Base-by-base conservation (phyloP, 2,329 filamentous ascomycete genomes). In the Aspergillus phoenicis region DNA sequence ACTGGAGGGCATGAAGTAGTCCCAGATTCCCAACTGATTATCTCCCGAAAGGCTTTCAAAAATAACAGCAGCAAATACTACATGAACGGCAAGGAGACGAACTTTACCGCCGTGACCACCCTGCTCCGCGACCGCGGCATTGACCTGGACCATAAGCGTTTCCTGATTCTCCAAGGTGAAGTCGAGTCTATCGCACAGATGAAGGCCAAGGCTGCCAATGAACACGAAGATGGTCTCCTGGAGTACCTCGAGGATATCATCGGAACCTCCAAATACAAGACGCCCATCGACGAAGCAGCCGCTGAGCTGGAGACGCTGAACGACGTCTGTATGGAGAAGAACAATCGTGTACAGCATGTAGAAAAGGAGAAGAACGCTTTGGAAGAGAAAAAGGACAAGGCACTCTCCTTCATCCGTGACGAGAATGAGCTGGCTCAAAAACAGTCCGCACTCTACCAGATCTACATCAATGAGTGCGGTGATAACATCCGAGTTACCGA, bases 41-140 rank as follows among this genome's bases (percentile, higher is more conserved):
- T 99, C 66, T 97, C 95, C 7, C 88, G 95, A 71, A 90, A 89
- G 73, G 95, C 93, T 0, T 99, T 99, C 85, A 95, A 93, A 76
- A 99, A 98, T 80, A 99, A 98, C 77, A 89, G 91, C 8, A 98
- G 94, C 85, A 96, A 95, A 77, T 99, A 99, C 79, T 98, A 96
- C 79, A 96, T 99, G 81, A 92, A 99, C 72, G 87, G 86, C 65
- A 91, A 90, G 69, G 88, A 90, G 63, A 97, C 94, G 36, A 96
- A 91, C 72, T 99, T 97, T 75, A 98, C 93, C 0, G 85, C 88
- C 0, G 95, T 99, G 28, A 97, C 93, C 0, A 91, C 89, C 0
- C 82, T 99, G 13, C 85, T 99, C 8, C 90, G 90, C 60, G 92
- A 93, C 22, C 88, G 91, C 24, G 96, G 95, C 2, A 91, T 99